Conservation (phyloP, 495 filamentous ascomycete genomes). For the Hypoxylon perforatum region DNA sequence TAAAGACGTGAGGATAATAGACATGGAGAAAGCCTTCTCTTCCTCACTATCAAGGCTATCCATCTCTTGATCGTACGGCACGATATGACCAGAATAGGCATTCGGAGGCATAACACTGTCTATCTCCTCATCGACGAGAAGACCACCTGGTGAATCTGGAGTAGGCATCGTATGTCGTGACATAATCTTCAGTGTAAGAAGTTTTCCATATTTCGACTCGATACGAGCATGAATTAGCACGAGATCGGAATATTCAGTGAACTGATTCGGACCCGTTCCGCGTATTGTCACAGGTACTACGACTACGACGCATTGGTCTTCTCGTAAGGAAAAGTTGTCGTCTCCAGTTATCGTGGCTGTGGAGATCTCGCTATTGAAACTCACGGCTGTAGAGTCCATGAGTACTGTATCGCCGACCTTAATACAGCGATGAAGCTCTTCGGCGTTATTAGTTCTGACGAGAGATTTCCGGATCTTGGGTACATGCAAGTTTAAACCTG, state of each 20-base stretch:
- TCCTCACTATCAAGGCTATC: conserved; percentile 41
- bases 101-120: no score
- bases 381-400: conserved; percentile 24
- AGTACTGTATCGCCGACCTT: background rate
- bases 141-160: background rate
- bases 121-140: background rate
- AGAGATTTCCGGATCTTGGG: conserved; percentile 51
- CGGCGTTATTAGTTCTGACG: no score
- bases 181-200: conserved; percentile 23
- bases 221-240: conserved; percentile 41
- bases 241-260: background rate
- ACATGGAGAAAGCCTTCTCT: conserved; percentile 66
- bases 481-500: conserved; percentile 75
- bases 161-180: conserved; percentile 25
- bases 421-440: background rate
- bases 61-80: conserved; percentile 47
- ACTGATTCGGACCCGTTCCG: no score
- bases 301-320: conserved; percentile 41
- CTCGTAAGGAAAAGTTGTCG: background rate
- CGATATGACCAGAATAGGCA: conserved; percentile 24
- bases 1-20: conserved; percentile 72
- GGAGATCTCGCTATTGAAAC: conserved; percentile 15
- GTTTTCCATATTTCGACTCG: background rate
- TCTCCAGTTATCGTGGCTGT: background rate
- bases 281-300: conserved; percentile 1